Conservation (phyloP, 2,329 filamentous ascomycete species). For the Aureobasidium melanogenum region DNA sequence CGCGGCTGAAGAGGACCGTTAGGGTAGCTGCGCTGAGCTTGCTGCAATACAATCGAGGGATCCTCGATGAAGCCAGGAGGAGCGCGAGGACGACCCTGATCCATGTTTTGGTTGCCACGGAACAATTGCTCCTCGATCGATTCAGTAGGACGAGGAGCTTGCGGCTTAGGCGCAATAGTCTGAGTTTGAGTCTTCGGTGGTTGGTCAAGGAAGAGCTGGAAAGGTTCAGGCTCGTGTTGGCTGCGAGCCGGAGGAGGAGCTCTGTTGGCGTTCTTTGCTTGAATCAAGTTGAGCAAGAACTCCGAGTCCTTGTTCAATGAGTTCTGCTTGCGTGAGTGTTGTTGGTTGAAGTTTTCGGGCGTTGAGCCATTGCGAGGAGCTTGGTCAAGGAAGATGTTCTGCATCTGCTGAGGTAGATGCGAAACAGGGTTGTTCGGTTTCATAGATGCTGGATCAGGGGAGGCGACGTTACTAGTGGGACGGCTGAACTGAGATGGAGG, state of each 20-base stretch:
- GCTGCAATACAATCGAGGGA: slow-evolving; percentile 21
- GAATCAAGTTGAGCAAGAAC: slow-evolving; percentile 78
- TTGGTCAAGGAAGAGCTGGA: slow-evolving; percentile 28
- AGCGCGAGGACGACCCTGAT: slow-evolving; percentile 17
- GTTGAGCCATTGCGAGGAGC: slow-evolving; percentile 11
- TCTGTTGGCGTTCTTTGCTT: slow-evolving; percentile 33
- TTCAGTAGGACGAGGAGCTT: slow-evolving; percentile 23
- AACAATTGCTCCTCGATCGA: slow-evolving; percentile 28
- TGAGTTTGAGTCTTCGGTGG: slow-evolving; percentile 16
- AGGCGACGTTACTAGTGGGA: slow-evolving; percentile 5
- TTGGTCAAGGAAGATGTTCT: slow-evolving; percentile 7
- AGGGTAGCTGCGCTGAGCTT: slow-evolving; percentile 22
- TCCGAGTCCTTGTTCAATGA: slow-evolving; percentile 55
- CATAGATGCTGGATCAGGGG: neutral
- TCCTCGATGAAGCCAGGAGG: slow-evolving; percentile 28
- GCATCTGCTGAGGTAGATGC: slow-evolving; percentile 8
- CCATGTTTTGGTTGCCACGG: slow-evolving; percentile 11
- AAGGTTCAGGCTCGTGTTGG: slow-evolving; percentile 25
- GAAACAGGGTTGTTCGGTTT: slow-evolving; percentile 1
- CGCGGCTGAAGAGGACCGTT: slow-evolving; percentile 19
- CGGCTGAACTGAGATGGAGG: slow-evolving; percentile 5
- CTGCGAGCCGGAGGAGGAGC: slow-evolving; percentile 26
- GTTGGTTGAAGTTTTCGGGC: slow-evolving; percentile 20
- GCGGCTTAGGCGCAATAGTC: slow-evolving; percentile 29
- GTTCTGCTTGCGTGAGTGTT: slow-evolving; percentile 35